Evolutionary conservation across 1,284 basidiomycete genomes (phyloP), one percentile per base, ranked within the genome.

Genomic region (Ceratobasidium sp.): DNA sequence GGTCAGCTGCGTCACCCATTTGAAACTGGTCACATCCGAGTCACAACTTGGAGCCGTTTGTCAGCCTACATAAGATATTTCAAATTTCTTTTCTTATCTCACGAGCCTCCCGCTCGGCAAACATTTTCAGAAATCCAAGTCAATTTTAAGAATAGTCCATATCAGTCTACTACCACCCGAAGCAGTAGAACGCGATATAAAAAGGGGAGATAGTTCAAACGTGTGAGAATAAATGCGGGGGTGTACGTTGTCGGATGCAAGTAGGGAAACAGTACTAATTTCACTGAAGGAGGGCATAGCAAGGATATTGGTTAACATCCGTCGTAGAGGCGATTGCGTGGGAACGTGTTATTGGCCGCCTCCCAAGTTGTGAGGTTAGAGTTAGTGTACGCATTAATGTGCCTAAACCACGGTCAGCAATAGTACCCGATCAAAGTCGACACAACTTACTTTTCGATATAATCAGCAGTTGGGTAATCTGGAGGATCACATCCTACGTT

Each of bases 351-450:
- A 68, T 87, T 87, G 1, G 85, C 90, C 73, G 84, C 79, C 13
- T 79, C 80, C 91, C 90, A 92, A 52, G 87, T 90, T 40, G 91
- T 92, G 31, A 89, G 78, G 74, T 92, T 92, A 12, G 89, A 80
- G 74, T 92, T 86, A 47, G 80, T 82, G 75, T 91, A 92, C 64
- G 87, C 87, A 69, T 83, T 79, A 27, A 85, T 74, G 75, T 92
- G 90, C 38, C 89, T 92, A 54, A 17, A 43, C 13, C 25, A 8
- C 17, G 8, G 27, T 65, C 15, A 65, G 60, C 25, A 43, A 27
- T 35, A 50, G 31, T 17, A 5, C 3, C 38, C 38, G 17, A 17
- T 17, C 22, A 52, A 29, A 40, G 68, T 53, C 15, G n/a, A 77
- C 80, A 42, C 40, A 31, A 69, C 70, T 47, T 60, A 73, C 70